Percentiles rank a stretch among this genome's conserved stretches.
These are phyloP conservation scores for Fusarium coffeatum DNA, from an alignment of 2,329 filamentous ascomycete species.

Conservation along the genomic window DNA sequence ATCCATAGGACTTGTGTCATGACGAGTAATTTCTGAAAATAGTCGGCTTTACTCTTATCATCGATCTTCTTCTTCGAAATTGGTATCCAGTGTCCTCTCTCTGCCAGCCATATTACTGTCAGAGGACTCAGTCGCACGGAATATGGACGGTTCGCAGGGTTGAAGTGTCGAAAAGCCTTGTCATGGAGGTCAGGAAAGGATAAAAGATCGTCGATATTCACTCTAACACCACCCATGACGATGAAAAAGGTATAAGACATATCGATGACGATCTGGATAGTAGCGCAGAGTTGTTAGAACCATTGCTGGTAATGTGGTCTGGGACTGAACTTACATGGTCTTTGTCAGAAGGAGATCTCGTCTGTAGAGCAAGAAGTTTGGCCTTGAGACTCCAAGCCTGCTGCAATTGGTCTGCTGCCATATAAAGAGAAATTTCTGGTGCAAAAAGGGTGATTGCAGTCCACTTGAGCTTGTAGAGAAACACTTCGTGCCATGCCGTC, in stretches of 20 bases:
- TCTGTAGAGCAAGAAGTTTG: neutral
- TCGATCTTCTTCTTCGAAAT: conserved; percentile 39
- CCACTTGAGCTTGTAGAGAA: conserved; percentile 46
- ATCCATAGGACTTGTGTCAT: conserved; percentile 56
- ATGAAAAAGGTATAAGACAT: conserved; percentile 47
- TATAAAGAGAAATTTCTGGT: conserved; percentile 50
- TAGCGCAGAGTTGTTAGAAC: neutral
- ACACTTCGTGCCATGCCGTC: conserved; percentile 5
- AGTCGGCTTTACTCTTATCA: conserved; percentile 54
- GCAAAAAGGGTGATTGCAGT: conserved; percentile 47
- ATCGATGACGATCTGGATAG: conserved; percentile 17
- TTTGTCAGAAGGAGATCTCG: neutral
- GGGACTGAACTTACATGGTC: neutral
- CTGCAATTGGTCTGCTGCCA: conserved; percentile 32
- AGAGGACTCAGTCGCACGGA: conserved; percentile 10
- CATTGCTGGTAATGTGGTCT: neutral
- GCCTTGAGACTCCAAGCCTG: conserved; percentile 17
- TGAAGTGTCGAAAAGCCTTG: neutral
- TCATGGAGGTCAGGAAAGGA: conserved; percentile 9
- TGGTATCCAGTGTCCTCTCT: conserved; percentile 14
- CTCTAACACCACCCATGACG: conserved; percentile 47
- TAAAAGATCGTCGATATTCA: conserved; percentile 19
- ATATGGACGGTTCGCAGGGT: conserved; percentile 2
- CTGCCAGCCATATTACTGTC: conserved; percentile 9
- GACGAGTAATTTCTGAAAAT: conserved; percentile 51